Conservation (phyloP, 225 moss, liverwort and hornwort species). For the Pleurozium schreberi region DNA sequence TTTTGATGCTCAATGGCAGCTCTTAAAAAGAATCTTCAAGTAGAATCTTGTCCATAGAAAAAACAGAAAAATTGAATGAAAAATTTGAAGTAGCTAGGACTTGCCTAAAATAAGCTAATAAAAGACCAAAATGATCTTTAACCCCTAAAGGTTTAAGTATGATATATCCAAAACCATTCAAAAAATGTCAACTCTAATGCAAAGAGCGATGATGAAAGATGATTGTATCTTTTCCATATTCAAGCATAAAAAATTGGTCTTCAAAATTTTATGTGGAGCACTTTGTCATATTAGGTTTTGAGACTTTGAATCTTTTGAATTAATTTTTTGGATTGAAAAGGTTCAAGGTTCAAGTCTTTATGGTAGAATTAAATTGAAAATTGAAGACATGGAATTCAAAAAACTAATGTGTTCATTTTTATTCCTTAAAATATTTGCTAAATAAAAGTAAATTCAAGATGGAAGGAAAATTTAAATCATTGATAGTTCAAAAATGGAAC, state of each 20-base stretch:
- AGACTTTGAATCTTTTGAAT: not conserved
- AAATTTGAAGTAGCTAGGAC: rapidly evolving
- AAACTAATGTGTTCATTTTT: not conserved
- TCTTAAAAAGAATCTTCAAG: not conserved
- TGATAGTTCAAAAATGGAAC: not conserved
- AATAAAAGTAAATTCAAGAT: not conserved
- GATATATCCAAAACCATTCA: not conserved
- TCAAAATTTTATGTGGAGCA: not conserved
- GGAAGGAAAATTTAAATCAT: not conserved
- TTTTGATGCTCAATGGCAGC: not conserved
- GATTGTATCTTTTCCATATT: not conserved
- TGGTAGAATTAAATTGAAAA: too few species aligned
- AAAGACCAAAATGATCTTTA: not conserved
- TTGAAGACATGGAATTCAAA: not conserved
- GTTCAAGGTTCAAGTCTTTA: not conserved
- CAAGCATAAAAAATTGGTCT: not conserved
- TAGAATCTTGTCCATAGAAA: not conserved
- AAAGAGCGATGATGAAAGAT: not conserved
- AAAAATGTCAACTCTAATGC: not conserved
- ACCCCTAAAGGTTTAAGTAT: not conserved
- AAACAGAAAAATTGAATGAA: not conserved
- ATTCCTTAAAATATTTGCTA: too few species aligned
- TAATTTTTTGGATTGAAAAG: rapidly evolving
- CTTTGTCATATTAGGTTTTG: not conserved
- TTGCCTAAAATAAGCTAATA: not conserved